These are phyloP conservation scores for Pleurotus giganteus DNA, from an alignment of 768 basidiomycete genomes.

Conservation along the genomic window DNA sequence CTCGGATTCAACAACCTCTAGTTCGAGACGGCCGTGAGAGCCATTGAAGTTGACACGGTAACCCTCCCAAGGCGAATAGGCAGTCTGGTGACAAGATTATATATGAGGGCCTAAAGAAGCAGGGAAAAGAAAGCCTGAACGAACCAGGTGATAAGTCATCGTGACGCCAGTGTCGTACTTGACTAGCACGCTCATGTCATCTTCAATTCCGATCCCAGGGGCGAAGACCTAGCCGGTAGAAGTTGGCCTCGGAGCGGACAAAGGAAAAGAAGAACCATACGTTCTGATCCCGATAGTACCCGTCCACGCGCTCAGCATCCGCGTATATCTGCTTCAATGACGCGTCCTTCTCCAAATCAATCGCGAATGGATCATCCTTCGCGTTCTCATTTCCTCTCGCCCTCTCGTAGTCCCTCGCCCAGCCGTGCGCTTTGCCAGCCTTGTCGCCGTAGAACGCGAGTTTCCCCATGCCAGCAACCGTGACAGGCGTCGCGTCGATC, in stretches of 20 bases:
- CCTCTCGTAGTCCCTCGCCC: conserved; percentile 44
- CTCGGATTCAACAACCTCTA: conserved; percentile 46
- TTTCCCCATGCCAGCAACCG: conserved; percentile 45
- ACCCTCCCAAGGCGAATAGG: conserved; percentile 45
- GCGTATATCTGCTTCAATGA: conserved; percentile 42
- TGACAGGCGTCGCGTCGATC: conserved; percentile 43
- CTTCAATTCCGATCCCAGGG: conserved; percentile 44
- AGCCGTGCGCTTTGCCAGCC: conserved; percentile 43
- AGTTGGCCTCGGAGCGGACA: not conserved
- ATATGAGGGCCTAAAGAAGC: not conserved
- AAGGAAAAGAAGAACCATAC: conserved; percentile 20
- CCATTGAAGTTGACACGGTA: conserved; percentile 55
- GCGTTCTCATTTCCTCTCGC: conserved; percentile 41
- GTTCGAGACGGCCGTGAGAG: conserved; percentile 47
- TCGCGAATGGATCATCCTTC: conserved; percentile 46
- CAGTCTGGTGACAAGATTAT: conserved; percentile 23
- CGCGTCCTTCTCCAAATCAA: conserved; percentile 41
- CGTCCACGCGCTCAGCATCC: conserved; percentile 45
- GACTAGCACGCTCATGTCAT: conserved; percentile 50
- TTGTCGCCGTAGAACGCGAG: conserved; percentile 47
- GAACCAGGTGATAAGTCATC: conserved; percentile 52
- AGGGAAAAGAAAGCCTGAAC: conserved; percentile 4
- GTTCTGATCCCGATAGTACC: conserved; percentile 50
- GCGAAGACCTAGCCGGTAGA: conserved; percentile 32
- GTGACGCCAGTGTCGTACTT: conserved; percentile 44